Base-by-base conservation (phyloP, 2,329 filamentous ascomycete genomes). In the Cladophialophora bantiana region DNA sequence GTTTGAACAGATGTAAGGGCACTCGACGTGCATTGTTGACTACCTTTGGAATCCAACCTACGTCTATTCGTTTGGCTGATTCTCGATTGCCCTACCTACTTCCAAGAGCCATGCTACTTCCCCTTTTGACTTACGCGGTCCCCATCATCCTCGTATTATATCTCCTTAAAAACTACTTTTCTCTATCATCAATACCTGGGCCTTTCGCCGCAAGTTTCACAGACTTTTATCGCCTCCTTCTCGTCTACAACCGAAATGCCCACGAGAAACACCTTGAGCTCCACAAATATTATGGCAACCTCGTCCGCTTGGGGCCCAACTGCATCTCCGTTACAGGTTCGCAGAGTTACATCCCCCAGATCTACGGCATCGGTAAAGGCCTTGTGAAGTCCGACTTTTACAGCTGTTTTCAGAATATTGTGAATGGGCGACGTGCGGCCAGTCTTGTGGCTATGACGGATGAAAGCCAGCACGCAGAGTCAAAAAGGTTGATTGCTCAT, bases 401-500 rank as follows among this genome's bases (percentile, higher is more conserved):
- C 66, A 70, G 68, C 3, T 73, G 73, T 12, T 73, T 76, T 48
- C 74, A 74, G 52, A 73, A 72, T 26, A 66, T 76, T 0, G 70
- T 73, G 15, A 76, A 75, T 15, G 75, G 75, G 1, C 72, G 69
- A 20, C 68, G 68, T 7, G 67, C 73, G 2, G 71, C 74, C 20
- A 74, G 71, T 53, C 73, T 81, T 7, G 81, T 82, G 67, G 78
- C 75, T 12, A 76, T 77, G 1, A 75, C 75, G 5, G 78, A 82
- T 55, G 80, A 83, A 60, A 71, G 63, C 0, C 77, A 77, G 31
- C 82, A 84, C 68, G 77, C 78, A 1, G 74, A 71, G 9, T 78
- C 80, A 6, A 81, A 79, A 55, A 75, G 78, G 13, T 73, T 77
- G 0, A 75, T 82, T 12, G 77, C 80, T 0, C 73, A 74, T 38